These are phyloP conservation scores for Vicia faba DNA, from an alignment of 306 rosid species.

Conservation along the genomic window DNA sequence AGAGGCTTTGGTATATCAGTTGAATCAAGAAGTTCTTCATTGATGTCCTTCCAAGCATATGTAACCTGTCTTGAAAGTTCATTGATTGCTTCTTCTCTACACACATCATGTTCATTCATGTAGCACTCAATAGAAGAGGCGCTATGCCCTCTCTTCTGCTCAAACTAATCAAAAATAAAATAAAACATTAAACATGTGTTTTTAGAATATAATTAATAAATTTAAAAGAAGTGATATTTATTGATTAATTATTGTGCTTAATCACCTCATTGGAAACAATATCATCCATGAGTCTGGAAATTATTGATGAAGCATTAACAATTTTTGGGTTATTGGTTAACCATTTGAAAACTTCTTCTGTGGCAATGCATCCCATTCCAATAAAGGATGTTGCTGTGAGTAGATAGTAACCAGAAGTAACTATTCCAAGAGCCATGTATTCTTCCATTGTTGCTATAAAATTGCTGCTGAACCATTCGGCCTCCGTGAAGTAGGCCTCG, in stretches of 20 bases:
- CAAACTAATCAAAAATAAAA: conserved; percentile 15
- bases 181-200: not conserved
- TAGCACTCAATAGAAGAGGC: conserved; percentile 34
- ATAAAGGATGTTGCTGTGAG: not conserved
- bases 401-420: not conserved
- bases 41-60: conserved; percentile 32
- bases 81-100: not conserved
- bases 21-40: not conserved
- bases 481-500: not conserved
- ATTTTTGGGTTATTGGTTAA: conserved; percentile 1
- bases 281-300: conserved; percentile 10
- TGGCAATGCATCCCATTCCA: conserved; percentile 20
- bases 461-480: not conserved
- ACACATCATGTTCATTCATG: conserved; percentile 12
- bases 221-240: not conserved
- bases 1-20: not conserved
- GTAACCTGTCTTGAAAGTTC: not conserved
- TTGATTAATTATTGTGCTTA: not conserved
- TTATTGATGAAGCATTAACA: not conserved
- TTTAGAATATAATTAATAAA: not conserved
- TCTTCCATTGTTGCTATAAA: conserved; percentile 4
- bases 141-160: conserved; percentile 29
- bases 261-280: conserved; percentile 12
- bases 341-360: conserved; percentile 15
- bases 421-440: not conserved